A percentile compares a stretch with the other conserved stretches of the same genome.
Evolutionary conservation across 192 early-diverging fungal species (phyloP).

Genomic region (Backusella westeae): DNA sequence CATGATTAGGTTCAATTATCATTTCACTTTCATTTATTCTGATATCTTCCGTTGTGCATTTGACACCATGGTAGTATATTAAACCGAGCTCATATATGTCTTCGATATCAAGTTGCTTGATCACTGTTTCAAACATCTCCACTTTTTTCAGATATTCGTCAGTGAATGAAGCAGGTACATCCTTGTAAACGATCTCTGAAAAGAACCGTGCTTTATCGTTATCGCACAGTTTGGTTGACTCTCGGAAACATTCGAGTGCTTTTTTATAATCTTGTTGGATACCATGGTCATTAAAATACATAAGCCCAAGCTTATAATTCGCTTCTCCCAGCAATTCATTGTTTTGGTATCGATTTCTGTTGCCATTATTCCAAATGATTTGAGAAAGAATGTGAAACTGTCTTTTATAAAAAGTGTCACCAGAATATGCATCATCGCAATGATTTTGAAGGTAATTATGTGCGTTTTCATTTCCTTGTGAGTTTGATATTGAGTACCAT

Average conservation of each 20-base stretch:
- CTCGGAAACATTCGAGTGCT: background rate
- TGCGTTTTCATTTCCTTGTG: background rate
- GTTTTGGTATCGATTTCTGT: background rate
- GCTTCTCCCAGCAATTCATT: background rate
- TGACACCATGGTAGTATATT: background rate
- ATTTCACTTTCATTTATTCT: background rate
- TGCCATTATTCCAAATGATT: background rate
- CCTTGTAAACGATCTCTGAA: background rate
- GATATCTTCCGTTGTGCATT: background rate
- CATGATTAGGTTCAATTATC: background rate
- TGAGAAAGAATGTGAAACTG: background rate
- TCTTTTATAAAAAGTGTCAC: no score
- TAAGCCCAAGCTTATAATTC: background rate
- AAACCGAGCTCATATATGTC: background rate
- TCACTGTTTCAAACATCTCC: background rate
- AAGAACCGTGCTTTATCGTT: background rate
- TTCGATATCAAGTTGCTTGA: background rate
- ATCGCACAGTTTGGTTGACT: background rate
- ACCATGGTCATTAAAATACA: background rate
- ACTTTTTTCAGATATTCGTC: background rate
- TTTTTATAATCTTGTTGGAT: background rate
- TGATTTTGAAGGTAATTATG: background rate
- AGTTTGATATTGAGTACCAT: background rate
- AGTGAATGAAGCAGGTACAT: background rate
- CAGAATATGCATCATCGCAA: background rate